A percentile compares a stretch with the other conserved stretches of the same genome.
These are phyloP conservation scores for Paxillus involutus DNA, from an alignment of 768 basidiomycete species.

Conservation along the genomic window DNA sequence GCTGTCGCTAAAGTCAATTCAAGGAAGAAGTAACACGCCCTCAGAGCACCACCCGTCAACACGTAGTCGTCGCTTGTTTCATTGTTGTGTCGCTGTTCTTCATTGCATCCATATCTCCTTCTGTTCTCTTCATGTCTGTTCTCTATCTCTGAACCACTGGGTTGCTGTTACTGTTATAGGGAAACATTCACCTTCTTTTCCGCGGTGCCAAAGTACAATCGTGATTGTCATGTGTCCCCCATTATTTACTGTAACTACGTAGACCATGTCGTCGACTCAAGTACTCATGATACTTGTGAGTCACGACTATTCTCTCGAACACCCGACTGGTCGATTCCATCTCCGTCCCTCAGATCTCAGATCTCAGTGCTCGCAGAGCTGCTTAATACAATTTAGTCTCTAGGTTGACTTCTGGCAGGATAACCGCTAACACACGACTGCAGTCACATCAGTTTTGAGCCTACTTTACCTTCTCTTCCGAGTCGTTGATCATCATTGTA, in stretches of 20 bases:
- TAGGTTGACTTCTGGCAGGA: no score
- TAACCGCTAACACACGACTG: no score
- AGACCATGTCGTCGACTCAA: no score
- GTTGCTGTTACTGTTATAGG: background rate
- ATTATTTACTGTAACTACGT: background rate
- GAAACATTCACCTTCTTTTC: constrained; percentile 3
- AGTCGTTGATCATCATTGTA: no score
- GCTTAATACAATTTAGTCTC: no score
- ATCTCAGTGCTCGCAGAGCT: background rate
- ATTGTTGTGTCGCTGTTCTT: constrained; percentile 20
- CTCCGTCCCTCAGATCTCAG: background rate
- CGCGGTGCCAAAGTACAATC: constrained; percentile 8
- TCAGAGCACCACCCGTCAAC: background rate
- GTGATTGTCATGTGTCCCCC: constrained; percentile 9
- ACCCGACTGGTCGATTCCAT: background rate
- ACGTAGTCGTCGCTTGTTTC: constrained; percentile 22
- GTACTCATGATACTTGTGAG: no score
- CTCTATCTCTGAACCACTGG: background rate
- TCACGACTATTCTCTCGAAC: background rate
- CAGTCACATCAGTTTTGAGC: no score
- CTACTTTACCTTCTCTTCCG: no score
- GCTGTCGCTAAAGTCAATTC: constrained; percentile 39
- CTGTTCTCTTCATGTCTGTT: constrained; percentile 6
- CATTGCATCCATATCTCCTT: constrained; percentile 16
- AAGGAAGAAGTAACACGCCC: constrained; percentile 38